A percentile compares a stretch with the other conserved stretches of the same genome.
Evolutionary conservation across 1,139 yeast species (phyloP).

Genomic region (Saccharomyces hybrid): DNA sequence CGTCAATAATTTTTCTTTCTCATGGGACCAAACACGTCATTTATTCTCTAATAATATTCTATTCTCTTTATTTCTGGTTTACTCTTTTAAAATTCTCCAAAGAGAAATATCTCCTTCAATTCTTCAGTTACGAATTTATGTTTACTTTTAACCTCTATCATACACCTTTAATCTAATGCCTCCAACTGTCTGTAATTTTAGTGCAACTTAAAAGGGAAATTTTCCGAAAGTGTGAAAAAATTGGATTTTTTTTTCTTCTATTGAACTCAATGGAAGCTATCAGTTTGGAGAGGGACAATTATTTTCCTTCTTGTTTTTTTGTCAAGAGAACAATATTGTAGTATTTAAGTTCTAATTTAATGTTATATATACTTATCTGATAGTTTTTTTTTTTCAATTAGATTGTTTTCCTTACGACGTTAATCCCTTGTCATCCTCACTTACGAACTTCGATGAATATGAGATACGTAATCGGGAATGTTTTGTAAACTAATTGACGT

Average conservation of each 20-base stretch:
- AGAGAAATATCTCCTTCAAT: background rate
- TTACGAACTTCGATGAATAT: background rate
- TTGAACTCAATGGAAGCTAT: background rate
- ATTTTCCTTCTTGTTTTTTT: background rate
- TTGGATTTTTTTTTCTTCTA: background rate
- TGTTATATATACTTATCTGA: background rate
- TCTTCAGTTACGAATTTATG: background rate
- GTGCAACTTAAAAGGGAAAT: background rate
- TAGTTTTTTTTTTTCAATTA: background rate
- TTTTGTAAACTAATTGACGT: background rate
- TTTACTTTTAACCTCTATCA: background rate
- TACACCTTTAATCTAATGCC: background rate
- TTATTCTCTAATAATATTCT: background rate
- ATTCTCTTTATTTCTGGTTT: background rate
- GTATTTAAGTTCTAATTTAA: background rate
- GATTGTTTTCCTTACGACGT: background rate
- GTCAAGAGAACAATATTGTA: background rate
- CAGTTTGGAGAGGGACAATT: background rate
- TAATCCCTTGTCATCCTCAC: background rate
- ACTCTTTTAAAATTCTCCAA: background rate
- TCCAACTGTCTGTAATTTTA: background rate
- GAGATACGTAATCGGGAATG: background rate
- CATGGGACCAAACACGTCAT: background rate
- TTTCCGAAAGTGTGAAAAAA: background rate
- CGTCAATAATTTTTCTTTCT: background rate